phyloP scores from a whole-genome alignment of 2,329 filamentous ascomycete genomes.

The Pyrenochaeta sp. region DNA sequence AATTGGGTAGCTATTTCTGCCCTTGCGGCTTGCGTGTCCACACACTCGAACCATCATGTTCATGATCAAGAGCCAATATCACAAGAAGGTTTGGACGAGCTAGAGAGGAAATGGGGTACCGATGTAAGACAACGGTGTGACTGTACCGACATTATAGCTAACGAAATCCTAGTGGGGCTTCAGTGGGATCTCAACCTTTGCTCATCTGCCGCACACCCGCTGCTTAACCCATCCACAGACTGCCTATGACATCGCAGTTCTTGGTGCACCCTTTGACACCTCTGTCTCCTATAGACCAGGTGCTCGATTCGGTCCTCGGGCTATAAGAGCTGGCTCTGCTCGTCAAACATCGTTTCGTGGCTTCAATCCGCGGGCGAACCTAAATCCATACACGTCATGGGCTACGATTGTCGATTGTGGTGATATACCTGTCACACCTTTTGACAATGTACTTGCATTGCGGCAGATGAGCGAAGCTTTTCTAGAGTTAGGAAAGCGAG shows the following conservation, averaged over 20 bases:
- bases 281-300: conserved; percentile 56
- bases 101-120: conserved; percentile 53
- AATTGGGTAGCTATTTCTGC: conserved; percentile 17
- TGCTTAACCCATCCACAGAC: conserved; percentile 58
- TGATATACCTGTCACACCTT: conserved; percentile 85
- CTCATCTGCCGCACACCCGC: conserved; percentile 57
- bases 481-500: conserved; percentile 68
- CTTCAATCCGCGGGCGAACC: conserved; percentile 80
- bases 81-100: conserved; percentile 40
- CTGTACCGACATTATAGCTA: conserved; percentile 1
- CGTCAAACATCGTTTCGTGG: conserved; percentile 82
- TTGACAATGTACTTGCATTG: conserved; percentile 84
- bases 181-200: conserved; percentile 70
- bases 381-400: conserved; percentile 87
- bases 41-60: conserved; percentile 40
- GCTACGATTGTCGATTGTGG: conserved; percentile 86
- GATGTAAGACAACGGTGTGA: conserved; percentile 38
- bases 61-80: conserved; percentile 40
- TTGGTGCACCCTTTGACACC: conserved; percentile 61
- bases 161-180: conserved; percentile 65
- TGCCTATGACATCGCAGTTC: conserved; percentile 58
- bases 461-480: conserved; percentile 86
- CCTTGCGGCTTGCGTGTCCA: conserved; percentile 25
- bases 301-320: conserved; percentile 81
- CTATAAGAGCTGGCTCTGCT: conserved; percentile 83